phyloP scores from a whole-genome alignment of 305 asterid species.

The Lippia alba region DNA sequence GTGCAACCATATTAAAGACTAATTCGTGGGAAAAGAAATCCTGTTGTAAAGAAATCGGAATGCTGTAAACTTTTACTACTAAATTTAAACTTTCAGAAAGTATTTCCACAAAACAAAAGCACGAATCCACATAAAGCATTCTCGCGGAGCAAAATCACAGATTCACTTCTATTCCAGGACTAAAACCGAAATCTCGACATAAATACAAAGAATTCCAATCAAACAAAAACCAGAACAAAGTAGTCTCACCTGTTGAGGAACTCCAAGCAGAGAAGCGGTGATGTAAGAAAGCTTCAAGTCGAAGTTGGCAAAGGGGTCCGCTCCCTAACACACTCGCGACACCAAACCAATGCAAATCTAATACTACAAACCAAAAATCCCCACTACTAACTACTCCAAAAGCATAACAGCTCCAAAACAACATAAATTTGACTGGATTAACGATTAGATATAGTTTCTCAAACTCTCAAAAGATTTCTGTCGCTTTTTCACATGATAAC shows the following conservation, averaged over 20 bases:
- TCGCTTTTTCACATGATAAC: conserved; percentile 21
- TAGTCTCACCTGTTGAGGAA: conserved; percentile 66
- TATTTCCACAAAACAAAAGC: not conserved
- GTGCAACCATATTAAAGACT: not conserved
- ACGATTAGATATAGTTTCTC: not conserved
- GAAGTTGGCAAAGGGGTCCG: conserved; percentile 56
- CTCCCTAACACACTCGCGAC: conserved; percentile 47
- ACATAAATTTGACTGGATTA: not conserved
- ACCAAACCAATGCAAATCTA: conserved; percentile 45
- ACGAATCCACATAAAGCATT: conserved; percentile 1
- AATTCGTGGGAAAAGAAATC: not conserved
- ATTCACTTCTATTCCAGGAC: conserved; percentile 1
- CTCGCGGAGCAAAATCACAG: not conserved
- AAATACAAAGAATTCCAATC: not conserved
- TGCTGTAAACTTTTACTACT: not conserved
- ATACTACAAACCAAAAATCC: conserved; percentile 30
- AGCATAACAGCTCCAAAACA: not conserved
- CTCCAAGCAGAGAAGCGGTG: conserved; percentile 71
- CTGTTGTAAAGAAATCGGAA: not conserved
- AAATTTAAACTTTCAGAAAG: not conserved
- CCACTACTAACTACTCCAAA: conserved; percentile 29
- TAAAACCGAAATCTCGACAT: not conserved
- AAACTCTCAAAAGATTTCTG: conserved; percentile 12
- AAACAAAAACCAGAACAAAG: too few species aligned
- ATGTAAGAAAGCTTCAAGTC: conserved; percentile 62